phyloP scores from a whole-genome alignment of 2,329 filamentous ascomycete genomes.

The Neoascochyta sp. region DNA sequence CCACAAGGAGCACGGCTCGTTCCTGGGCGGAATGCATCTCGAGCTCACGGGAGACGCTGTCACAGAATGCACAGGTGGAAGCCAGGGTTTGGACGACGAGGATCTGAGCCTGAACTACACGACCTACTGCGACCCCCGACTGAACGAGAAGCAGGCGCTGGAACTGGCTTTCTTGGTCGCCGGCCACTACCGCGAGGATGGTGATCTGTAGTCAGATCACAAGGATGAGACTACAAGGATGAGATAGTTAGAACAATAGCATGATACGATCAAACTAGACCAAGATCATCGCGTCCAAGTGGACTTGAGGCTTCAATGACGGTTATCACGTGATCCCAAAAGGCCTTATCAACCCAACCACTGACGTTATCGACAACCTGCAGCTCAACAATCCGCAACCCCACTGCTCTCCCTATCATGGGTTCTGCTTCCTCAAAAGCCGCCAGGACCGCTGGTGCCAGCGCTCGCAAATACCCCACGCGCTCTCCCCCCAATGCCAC shows the following conservation, averaged over 20 bases:
- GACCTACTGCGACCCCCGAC: slow-evolving; percentile 87
- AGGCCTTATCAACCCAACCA: no score
- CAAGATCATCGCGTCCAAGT: no score
- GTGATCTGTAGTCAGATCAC: slow-evolving; percentile 13
- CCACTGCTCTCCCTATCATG: slow-evolving; percentile 44
- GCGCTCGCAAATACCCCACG: slow-evolving; percentile 55
- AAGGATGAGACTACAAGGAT: no score
- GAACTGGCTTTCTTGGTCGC: slow-evolving; percentile 93
- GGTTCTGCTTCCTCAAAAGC: slow-evolving; percentile 59
- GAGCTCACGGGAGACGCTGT: slow-evolving; percentile 95
- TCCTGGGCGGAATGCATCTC: slow-evolving; percentile 89
- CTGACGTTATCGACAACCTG: slow-evolving; percentile 21
- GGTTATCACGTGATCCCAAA: no score
- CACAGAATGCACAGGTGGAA: slow-evolving; percentile 91
- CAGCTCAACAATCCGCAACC: slow-evolving; percentile 22
- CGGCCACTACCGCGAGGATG: slow-evolving; percentile 63
- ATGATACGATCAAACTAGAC: no score
- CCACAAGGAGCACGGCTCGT: slow-evolving; percentile 77
- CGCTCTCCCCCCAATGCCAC: slow-evolving; percentile 41
- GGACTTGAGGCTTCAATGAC: no score
- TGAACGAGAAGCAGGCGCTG: slow-evolving; percentile 97
- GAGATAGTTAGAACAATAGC: no score
- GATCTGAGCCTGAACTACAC: slow-evolving; percentile 90
- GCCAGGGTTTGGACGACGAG: slow-evolving; percentile 79
- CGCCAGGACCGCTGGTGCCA: slow-evolving; percentile 48